Conservation (phyloP, 345 rosid genomes). For the Jatropha curcas region DNA sequence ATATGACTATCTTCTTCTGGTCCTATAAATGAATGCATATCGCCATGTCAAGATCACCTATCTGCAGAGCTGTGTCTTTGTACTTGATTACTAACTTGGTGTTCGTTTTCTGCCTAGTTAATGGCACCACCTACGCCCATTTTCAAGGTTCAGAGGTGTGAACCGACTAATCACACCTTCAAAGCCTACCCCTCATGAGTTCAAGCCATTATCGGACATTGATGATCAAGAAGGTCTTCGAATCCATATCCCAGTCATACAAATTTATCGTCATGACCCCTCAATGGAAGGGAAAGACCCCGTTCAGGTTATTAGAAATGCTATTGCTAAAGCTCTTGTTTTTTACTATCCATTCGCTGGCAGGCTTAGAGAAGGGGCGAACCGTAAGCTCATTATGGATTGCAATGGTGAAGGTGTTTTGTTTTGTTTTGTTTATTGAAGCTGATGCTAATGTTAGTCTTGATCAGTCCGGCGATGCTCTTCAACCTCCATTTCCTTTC, state of each 20-base stretch:
- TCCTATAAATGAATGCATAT: too few species aligned
- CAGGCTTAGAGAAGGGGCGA: constrained; percentile 22
- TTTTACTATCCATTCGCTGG: constrained; percentile 30
- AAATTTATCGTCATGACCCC: constrained; percentile 8
- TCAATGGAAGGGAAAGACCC: constrained; percentile 27
- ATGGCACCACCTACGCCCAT: too few species aligned
- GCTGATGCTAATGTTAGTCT: constrained; percentile 24
- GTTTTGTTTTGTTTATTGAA: constrained; percentile 26
- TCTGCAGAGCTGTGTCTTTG: too few species aligned
- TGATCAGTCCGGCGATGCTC: constrained; percentile 7
- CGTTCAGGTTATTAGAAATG: constrained; percentile 8
- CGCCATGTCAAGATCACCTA: too few species aligned
- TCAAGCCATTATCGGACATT: constrained; percentile 22
- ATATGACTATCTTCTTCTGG: too few species aligned
- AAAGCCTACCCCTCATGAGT: constrained; percentile 24
- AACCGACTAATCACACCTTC: constrained; percentile 28
- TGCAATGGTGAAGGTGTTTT: constrained; percentile 27
- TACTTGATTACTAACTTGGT: too few species aligned
- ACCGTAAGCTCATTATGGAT: constrained; percentile 23
- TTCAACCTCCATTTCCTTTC: constrained; percentile 25
- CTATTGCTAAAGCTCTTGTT: constrained; percentile 21
- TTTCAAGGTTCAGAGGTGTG: constrained; percentile 24
- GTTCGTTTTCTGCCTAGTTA: too few species aligned
- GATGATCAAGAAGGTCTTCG: constrained; percentile 29
- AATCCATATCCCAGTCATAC: constrained; percentile 22